Evolutionary conservation across 208 protist species (phyloP).

Genomic region (Crithidia thermophila): DNA sequence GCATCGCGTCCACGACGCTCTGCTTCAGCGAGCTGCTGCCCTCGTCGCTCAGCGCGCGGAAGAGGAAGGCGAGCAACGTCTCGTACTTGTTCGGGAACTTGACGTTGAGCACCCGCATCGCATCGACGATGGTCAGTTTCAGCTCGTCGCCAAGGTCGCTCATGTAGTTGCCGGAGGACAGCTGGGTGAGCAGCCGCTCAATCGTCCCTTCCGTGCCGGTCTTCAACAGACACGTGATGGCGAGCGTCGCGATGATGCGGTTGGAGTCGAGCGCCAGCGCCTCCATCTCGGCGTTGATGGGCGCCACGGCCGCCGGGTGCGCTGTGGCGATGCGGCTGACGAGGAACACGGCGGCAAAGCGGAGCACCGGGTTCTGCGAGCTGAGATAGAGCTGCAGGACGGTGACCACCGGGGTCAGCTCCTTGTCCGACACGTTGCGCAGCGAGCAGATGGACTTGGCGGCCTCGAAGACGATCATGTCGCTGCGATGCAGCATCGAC

Average conservation of each 20-base stretch:
- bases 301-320: constrained; percentile 85
- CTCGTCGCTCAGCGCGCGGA: constrained; percentile 83
- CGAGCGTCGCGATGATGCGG: constrained; percentile 97
- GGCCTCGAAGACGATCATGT: constrained; percentile 98
- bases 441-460: constrained; percentile 95
- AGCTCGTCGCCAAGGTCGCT: constrained; percentile 98
- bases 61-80: constrained; percentile 92
- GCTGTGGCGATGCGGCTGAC: constrained; percentile 91
- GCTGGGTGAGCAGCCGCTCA: constrained; percentile 97
- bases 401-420: constrained; percentile 93
- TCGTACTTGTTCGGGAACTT: constrained; percentile 96
- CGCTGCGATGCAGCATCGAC: constrained; percentile 90
- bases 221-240: constrained; percentile 98
- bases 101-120: constrained; percentile 93
- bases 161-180: constrained; percentile 90
- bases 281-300: constrained; percentile 97
- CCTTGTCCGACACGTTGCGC: constrained; percentile 80
- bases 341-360: constrained; percentile 96
- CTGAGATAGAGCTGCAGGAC: constrained; percentile 96
- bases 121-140: constrained; percentile 97
- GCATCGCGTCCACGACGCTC: constrained; percentile 96
- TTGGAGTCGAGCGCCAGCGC: constrained; percentile 95
- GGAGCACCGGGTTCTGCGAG: constrained; percentile 85
- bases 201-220: constrained; percentile 96
- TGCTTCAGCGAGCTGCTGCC: constrained; percentile 95